A percentile compares a stretch with the other conserved stretches of the same genome.
These are phyloP conservation scores for Rhizopogon vinicolor DNA, from an alignment of 768 basidiomycete species.

Conservation along the genomic window DNA sequence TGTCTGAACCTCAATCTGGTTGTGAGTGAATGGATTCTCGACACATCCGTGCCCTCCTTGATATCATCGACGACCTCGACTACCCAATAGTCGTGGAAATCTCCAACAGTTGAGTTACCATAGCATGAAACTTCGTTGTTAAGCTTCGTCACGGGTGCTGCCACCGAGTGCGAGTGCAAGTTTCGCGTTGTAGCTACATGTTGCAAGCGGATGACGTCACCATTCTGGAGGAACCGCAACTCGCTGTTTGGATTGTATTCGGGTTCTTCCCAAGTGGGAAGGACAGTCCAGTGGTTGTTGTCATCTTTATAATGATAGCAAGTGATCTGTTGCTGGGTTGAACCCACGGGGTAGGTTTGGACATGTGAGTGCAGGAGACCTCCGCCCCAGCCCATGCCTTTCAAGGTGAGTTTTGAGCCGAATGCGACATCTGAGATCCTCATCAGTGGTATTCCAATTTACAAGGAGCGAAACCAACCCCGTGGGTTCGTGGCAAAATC, in stretches of 20 bases:
- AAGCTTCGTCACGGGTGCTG: conserved; percentile 85
- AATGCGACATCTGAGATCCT: conserved; percentile 66
- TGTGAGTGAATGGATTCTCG: conserved; percentile 83
- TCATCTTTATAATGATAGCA: conserved; percentile 99
- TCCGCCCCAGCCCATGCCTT: conserved; percentile 98
- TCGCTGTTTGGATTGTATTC: conserved; percentile 58
- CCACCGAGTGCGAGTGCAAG: conserved; percentile 85
- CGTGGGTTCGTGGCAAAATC: conserved; percentile 91
- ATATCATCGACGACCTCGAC: conserved; percentile 94
- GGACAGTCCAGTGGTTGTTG: conserved; percentile 89
- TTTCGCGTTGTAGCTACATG: conserved; percentile 85
- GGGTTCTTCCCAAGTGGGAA: conserved; percentile 78
- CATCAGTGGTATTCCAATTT: background rate
- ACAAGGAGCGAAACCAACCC: conserved; percentile 37
- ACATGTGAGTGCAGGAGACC: conserved; percentile 95
- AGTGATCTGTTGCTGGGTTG: conserved; percentile 92
- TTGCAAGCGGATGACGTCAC: conserved; percentile 74
- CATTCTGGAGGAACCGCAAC: conserved; percentile 68
- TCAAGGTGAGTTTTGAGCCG: conserved; percentile 88
- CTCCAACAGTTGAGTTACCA: conserved; percentile 86
- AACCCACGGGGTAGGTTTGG: conserved; percentile 92
- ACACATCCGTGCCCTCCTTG: conserved; percentile 54
- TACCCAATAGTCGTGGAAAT: conserved; percentile 85
- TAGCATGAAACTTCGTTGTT: conserved; percentile 93
- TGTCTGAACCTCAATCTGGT: conserved; percentile 87